Base-by-base conservation (phyloP, 495 filamentous ascomycete genomes). In the Peziza echinospora region DNA sequence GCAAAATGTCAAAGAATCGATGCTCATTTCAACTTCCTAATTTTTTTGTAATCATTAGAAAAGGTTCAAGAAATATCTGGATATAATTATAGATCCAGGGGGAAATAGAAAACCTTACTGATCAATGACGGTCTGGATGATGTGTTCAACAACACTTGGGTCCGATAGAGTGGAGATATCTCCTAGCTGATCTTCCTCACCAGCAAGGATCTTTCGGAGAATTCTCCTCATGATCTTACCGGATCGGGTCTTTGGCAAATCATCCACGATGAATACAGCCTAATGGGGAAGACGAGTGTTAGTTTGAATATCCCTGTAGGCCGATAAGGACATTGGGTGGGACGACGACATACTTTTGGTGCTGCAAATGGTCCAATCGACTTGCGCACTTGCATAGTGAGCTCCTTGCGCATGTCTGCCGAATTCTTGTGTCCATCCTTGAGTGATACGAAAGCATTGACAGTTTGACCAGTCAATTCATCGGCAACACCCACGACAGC, bases 211-310 rank as follows among this genome's bases (percentile, higher is more conserved):
- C 80, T 99, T 96, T 48, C 89, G 77, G 65, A 99, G 62, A 63
- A 99, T 94, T 47, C 89, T 76, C 47, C 89, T 73, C 89, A 99
- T 96, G 57, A 96, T 99, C 78, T 99, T 99, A 47, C 89, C 89
- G 53, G 79, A 85, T 50, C 89, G 70, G 37, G 89, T 96, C 74
- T 99, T 96, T 50, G 89, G 89, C 23, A 99, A 71, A 60, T 96
- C 87, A 3, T 84, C 77, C 21, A 96, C 78, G 26, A 89, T 72
- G 60, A 75, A 91, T 45, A 96, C 76, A 9, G 79, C 82, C 68
- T 37, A n/a, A n/a, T n/a, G n/a, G n/a, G 30, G 4, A 37, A 37
- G 13, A 1, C 30, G 19, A 37, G 30, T 37, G 19, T 13, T 37
- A 37, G 6, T 13, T 37, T 37, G n/a, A 37, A 17, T 37, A 37